phyloP scores from a whole-genome alignment of 1,284 basidiomycete genomes.

The Clitocybe nebularis region DNA sequence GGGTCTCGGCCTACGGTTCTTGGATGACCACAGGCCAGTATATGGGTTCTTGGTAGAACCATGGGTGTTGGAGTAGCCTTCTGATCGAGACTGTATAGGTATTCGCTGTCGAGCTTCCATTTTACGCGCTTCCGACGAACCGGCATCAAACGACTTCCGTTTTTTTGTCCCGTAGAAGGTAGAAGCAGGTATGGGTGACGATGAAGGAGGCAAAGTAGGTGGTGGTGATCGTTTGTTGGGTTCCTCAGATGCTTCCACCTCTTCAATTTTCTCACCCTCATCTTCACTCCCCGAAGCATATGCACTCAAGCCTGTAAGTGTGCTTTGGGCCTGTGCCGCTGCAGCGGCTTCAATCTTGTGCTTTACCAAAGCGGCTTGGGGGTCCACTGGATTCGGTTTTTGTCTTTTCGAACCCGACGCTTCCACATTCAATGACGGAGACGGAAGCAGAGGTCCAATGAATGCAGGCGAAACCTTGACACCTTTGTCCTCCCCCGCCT shows the following conservation, averaged over 20 bases:
- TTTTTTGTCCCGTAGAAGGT: conserved; percentile 46
- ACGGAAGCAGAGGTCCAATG: conserved; percentile 63
- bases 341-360: conserved; percentile 55
- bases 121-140: conserved; percentile 23
- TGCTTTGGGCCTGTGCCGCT: conserved; percentile 28
- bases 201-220: conserved; percentile 22
- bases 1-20: conserved; percentile 24
- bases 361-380: conserved; percentile 57
- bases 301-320: conserved; percentile 45
- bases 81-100: conserved; percentile 17
- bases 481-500: conserved; percentile 45
- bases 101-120: conserved; percentile 12
- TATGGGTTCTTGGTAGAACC: conserved; percentile 18
- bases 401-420: conserved; percentile 22
- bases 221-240: conserved; percentile 13
- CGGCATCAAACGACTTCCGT: conserved; percentile 23
- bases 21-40: conserved; percentile 14
- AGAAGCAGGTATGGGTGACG: conserved; percentile 34
- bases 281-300: conserved; percentile 55
- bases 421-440: conserved; percentile 19
- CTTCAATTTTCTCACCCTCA: conserved; percentile 24
- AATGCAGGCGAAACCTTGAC: conserved; percentile 47
- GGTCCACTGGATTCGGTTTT: conserved; percentile 38
- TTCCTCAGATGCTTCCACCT: conserved; percentile 18
- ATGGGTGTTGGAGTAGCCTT: conserved; percentile 19